Base-by-base conservation (phyloP, 148 eudicot genomes). In the Dianthus caryophyllus region DNA sequence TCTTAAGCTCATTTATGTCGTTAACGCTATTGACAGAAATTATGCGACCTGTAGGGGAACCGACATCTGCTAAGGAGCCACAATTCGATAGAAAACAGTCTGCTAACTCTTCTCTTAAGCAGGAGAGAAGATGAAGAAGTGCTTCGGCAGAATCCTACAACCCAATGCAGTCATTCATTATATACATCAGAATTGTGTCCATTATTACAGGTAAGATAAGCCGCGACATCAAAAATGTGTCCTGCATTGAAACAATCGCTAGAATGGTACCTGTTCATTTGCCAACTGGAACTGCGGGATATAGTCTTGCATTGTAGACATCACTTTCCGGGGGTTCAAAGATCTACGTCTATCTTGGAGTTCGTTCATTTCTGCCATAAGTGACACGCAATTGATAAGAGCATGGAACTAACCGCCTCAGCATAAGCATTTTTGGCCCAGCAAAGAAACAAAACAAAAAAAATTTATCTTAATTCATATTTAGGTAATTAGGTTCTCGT, bases 101-200 rank as follows among this genome's bases (percentile, higher is more conserved):
- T 49, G 85, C 79, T 74, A 88, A 63, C 79, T 93, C 98, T 52
- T 85, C 96, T 79, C 92, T 86, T 79, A 93, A 64, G 50, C 95
- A 87, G 70, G 95, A 84, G 46, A 93, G 79, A 65, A 93, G 84
- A 85, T 83, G 96, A 71, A 82, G 81, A 66, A 93, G 84, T 71
- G 96, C 95, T 83, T 93, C 98, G 74, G 86, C 98, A 29, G 96
- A 96, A 82, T 93, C 98, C 98, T 93, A 81, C 61, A 65, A 15
- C 61, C 10, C 71, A 33, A 75, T 52, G 43, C 61, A 69, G 73
- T 48, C 60, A 65, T 17, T 20, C 18, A 65, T 73, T 54, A 13
- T 36, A 72, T 62, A 73, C 38, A 36, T 47, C 17, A 69, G 53
- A 70, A 51, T 21, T 1, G 13, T n/a, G 39, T 41, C 69, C 27